Evolutionary conservation across 73 alveolate genomes (phyloP), one percentile per base, ranked within the genome.

Genomic region (Uronychia setigera): DNA sequence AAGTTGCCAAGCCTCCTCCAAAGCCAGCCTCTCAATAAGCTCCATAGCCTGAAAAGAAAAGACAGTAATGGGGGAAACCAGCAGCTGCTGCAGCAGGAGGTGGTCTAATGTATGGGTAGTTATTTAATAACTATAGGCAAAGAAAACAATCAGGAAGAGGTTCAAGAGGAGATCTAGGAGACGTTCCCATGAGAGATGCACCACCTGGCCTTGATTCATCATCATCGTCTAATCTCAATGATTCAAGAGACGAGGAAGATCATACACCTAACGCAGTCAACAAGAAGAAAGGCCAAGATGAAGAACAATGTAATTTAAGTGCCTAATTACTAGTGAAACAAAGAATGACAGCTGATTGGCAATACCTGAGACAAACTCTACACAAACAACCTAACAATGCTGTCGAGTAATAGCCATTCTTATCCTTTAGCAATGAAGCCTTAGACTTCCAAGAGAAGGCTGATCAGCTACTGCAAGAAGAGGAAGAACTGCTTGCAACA

Each of bases 391-490:
- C 67, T 46, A 46, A 46, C 67, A 46, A 46, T 46, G 67, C 67
- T 46, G 67, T 46, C 19, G 19, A 46, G 67, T 46, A 46, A 19
- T 5, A 46, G 67, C 5, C 5, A 19, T 19, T 46, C 19, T 46
- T 11, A n/a, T n/a, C n/a, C 19, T 19, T 11, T 19, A 46, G 67
- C 67, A 46, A 67, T 13, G 79, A 74, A 30, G 85, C 85, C 0
- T 34, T 88, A 28, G 97, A 92, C 58, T 74, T 84, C 31, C 93
- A 92, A 46, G 96, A 88, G 60, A 92, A 93, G 80, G 92, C 84
- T 33, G 90, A 86, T 28, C 79, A 75, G 74, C 59, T 87, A 74
- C 77, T 84, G 32, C 96, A 91, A 77, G 87, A 91, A 83, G 94
- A 93, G 85, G 92, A 92, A 59, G 96, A 90, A 32, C 88, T 94